phyloP scores from a whole-genome alignment of 2,329 filamentous ascomycete genomes.

The Pestalotiopsis sp. region DNA sequence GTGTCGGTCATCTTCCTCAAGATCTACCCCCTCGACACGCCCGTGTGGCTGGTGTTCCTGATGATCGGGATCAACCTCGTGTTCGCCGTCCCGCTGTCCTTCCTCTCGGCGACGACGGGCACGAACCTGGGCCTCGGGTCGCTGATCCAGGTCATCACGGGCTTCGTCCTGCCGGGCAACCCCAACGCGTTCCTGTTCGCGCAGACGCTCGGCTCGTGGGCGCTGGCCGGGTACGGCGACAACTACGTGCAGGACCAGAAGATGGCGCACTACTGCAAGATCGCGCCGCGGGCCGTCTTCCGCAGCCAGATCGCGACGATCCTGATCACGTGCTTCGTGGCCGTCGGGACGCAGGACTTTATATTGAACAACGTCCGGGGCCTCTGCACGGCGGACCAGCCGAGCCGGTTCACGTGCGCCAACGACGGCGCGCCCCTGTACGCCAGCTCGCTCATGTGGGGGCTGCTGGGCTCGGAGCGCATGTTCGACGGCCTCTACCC shows the following conservation, averaged over 20 bases:
- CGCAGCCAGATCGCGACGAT: conserved; percentile 46
- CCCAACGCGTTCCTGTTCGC: conserved; percentile 40
- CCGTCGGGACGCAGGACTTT: conserved; percentile 10
- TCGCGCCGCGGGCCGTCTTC: conserved; percentile 43
- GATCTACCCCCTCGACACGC: conserved; percentile 33
- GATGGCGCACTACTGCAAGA: conserved; percentile 45
- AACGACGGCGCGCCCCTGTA: conserved; percentile 32
- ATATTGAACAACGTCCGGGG: conserved; percentile 10
- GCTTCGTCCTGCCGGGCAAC: conserved; percentile 39
- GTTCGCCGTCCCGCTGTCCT: conserved; percentile 44
- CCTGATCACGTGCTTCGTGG: conserved; percentile 41
- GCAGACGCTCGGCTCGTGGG: conserved; percentile 42
- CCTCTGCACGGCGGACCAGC: conserved; percentile 29
- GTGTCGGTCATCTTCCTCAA: conserved; percentile 35
- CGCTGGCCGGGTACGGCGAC: conserved; percentile 25
- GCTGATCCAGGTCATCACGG: conserved; percentile 45
- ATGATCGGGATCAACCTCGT: conserved; percentile 40
- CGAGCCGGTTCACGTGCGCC: conserved; percentile 32
- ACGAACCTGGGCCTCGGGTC: conserved; percentile 44
- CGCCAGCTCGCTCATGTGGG: conserved; percentile 37
- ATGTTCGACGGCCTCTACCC: conserved; percentile 46
- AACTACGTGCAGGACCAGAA: conserved; percentile 44
- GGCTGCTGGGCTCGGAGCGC: conserved; percentile 34
- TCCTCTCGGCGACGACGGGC: conserved; percentile 47
- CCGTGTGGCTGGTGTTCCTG: conserved; percentile 33